Evolutionary conservation across 805 yeast species (phyloP), one percentile per base, ranked within the genome.

Genomic region (Metschnikowia peoriensis): DNA sequence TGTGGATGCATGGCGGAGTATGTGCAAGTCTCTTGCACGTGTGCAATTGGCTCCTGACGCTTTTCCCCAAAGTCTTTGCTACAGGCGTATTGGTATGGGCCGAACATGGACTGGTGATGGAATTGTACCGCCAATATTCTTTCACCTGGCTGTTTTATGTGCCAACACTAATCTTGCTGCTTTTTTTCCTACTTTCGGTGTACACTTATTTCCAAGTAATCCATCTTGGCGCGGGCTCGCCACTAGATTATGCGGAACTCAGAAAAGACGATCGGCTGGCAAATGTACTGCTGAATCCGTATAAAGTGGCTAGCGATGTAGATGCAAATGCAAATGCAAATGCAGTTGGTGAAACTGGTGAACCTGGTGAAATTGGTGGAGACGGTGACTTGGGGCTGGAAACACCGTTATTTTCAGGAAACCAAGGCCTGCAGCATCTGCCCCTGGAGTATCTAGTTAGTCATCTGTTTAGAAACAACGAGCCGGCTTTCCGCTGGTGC

Each of bases 161-260:
- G 4, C 68, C 64, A 8, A 10, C 54, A 6, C 2, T 61, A 0
- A 62, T 62, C 2, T 34, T 67, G 0, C 17, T 66, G 4, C 28
- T 58, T 14, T 60, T 80, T 10, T 74, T 72, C 32, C 27, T 49
- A 0, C 61, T 79, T 14, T 72, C 77, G 17, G 43, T 84, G 5
- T 74, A 75, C 57, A 70, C 86, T 1, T 86, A 86, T 62, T 81
- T 70, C 63, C 66, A 71, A 55, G 79, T 84, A 3, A 72, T 85
- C 1, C n/a, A 35, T 0, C 67, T 68, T 1, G 90, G 90, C 0
- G 78, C 87, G 0, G 93, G 93, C 0, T 80, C 86, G 15, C 90
- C 93, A 0, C 54, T 71, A 16, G 89, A 85, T 55, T 84, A 72
- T 57, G 68, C 72, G 0, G 79, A 73, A 40, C 65, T 86, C 32